phyloP scores from a whole-genome alignment of 108 stramenopile genomes.

The Nannochloropsis gaditana region DNA sequence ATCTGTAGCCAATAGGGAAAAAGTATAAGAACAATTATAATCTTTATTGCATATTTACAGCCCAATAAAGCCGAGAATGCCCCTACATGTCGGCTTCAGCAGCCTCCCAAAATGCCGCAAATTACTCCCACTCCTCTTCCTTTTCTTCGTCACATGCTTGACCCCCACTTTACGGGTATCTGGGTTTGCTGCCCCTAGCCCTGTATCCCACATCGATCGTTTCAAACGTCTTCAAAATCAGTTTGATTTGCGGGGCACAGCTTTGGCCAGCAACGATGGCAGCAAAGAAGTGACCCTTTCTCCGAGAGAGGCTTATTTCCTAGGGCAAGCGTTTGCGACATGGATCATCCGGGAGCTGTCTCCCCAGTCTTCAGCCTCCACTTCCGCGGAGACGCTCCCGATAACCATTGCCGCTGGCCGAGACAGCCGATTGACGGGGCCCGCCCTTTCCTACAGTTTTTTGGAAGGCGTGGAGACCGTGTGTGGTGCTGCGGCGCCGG shows the following conservation, averaged over 20 bases:
- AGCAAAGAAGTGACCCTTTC: neutral
- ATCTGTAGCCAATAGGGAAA: too few relatives aligned
- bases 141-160: too few relatives aligned
- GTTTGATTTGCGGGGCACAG: neutral
- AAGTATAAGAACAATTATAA: too few relatives aligned
- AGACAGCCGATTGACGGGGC: neutral
- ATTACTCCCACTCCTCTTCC: neutral
- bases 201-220: neutral
- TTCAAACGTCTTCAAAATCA: constrained; percentile 20
- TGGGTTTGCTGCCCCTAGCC: neutral
- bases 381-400: neutral
- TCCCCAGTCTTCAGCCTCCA: too few relatives aligned
- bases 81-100: too few relatives aligned
- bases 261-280: neutral
- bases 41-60: too few relatives aligned
- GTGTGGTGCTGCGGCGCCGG: neutral
- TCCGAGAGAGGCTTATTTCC: neutral
- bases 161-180: neutral
- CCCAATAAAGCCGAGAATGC: too few relatives aligned
- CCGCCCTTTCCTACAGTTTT: neutral
- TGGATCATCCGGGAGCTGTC: neutral
- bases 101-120: too few relatives aligned
- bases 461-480: constrained; percentile 1
- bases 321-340: neutral
- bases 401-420: neutral